Evolutionary conservation across 73 alveolate species (phyloP).

Genomic region (Paramecium biaurelia): DNA sequence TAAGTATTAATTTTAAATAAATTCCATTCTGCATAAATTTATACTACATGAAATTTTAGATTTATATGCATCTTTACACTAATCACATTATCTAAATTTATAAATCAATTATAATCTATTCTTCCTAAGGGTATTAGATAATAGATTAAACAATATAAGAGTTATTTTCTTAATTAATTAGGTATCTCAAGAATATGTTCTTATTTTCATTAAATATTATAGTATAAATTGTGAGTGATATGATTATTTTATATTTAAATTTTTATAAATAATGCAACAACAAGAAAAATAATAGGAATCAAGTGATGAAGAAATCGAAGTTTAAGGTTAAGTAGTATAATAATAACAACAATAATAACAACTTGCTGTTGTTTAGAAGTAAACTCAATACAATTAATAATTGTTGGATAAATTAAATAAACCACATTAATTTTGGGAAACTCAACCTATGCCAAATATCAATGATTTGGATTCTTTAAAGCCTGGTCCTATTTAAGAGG

Average conservation of each 20-base stretch:
- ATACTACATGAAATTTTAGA: not conserved
- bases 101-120: not conserved
- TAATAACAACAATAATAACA: not conserved
- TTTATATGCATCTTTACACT: not conserved
- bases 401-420: constrained; percentile 68
- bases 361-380: not conserved
- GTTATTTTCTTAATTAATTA: not conserved
- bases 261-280: constrained; percentile 6
- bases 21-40: not conserved
- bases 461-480: constrained; percentile 56
- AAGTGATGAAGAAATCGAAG: constrained; percentile 18
- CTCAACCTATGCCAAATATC: constrained; percentile 91
- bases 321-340: not conserved
- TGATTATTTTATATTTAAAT: not conserved
- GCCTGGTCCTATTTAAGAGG: constrained; percentile 80
- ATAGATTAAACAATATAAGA: too few species aligned
- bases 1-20: too few species aligned
- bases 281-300: not conserved
- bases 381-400: not conserved
- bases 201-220: not conserved
- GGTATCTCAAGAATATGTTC: not conserved
- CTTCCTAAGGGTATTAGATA: not conserved
- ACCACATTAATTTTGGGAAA: constrained; percentile 92
- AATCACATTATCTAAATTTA: too few species aligned
- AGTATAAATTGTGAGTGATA: not conserved